phyloP scores from a whole-genome alignment of 1,284 basidiomycete genomes.

The Irpex sp. region DNA sequence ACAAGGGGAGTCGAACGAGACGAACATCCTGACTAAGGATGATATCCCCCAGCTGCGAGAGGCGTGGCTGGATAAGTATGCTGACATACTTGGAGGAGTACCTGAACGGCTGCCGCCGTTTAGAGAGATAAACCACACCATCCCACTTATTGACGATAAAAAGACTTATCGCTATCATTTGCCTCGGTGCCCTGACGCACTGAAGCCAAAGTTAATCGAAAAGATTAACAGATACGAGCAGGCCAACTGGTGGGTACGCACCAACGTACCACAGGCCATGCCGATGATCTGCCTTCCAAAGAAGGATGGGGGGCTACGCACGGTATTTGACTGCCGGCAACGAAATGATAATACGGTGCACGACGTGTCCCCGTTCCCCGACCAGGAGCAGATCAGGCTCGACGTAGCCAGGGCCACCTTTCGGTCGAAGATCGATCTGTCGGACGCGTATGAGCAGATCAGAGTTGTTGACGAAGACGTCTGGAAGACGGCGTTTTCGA shows the following conservation, averaged over 20 bases:
- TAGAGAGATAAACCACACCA: too few relatives aligned
- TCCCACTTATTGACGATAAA: conserved; percentile 23
- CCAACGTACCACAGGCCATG: conserved; percentile 13
- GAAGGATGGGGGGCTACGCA: conserved; percentile 19
- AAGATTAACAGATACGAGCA: conserved; percentile 22
- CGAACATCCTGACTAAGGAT: too few relatives aligned
- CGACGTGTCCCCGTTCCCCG: conserved; percentile 28
- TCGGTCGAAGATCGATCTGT: conserved; percentile 28
- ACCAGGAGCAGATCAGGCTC: conserved; percentile 27
- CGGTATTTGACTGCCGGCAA: conserved; percentile 20
- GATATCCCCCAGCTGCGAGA: too few relatives aligned
- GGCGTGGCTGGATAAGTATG: too few relatives aligned
- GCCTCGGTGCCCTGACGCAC: conserved; percentile 20
- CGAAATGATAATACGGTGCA: conserved; percentile 28
- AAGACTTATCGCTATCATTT: conserved; percentile 21
- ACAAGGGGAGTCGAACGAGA: too few relatives aligned
- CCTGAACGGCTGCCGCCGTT: too few relatives aligned
- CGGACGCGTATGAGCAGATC: conserved; percentile 27
- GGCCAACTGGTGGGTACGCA: conserved; percentile 23
- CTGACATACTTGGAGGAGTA: too few relatives aligned
- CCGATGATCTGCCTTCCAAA: conserved; percentile 23
- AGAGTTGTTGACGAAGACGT: conserved; percentile 18
- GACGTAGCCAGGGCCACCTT: conserved; percentile 20
- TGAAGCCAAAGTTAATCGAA: conserved; percentile 15
- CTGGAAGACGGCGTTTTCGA: conserved; percentile 23